Evolutionary conservation across 805 yeast species (phyloP).

Genomic region (Suhomyces vadensis): DNA sequence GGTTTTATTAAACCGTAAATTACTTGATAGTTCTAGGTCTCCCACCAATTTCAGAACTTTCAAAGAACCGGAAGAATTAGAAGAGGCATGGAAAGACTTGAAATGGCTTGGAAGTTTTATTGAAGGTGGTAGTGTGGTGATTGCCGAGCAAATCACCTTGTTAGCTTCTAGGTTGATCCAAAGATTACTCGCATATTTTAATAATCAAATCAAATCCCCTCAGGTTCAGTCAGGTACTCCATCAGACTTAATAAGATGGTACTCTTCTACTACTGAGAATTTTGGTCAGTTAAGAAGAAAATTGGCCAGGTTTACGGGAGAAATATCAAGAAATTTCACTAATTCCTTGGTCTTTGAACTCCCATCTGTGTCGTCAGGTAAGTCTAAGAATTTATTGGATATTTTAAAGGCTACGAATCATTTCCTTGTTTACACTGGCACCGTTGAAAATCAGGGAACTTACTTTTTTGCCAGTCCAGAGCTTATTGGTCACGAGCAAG

Average conservation of each 20-base stretch:
- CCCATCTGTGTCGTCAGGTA: slow-evolving; percentile 40
- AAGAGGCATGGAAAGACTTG: slow-evolving; percentile 76
- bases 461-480: slow-evolving; percentile 77
- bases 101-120: slow-evolving; percentile 75
- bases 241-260: slow-evolving; percentile 58
- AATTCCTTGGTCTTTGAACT: slow-evolving; percentile 67
- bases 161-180: slow-evolving; percentile 68
- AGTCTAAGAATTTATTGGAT: slow-evolving; percentile 53
- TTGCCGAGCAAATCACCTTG: slow-evolving; percentile 73
- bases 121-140: slow-evolving; percentile 76
- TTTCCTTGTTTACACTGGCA: slow-evolving; percentile 72
- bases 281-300: slow-evolving; percentile 79
- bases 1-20: slow-evolving; percentile 69
- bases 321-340: slow-evolving; percentile 67
- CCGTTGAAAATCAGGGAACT: slow-evolving; percentile 70
- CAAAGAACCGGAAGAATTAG: slow-evolving; percentile 89
- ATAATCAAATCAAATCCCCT: slow-evolving; percentile 62
- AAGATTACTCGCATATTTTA: slow-evolving; percentile 68
- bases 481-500: slow-evolving; percentile 42
- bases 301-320: slow-evolving; percentile 71
- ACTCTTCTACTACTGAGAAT: slow-evolving; percentile 64
- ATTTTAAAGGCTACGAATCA: slow-evolving; percentile 67
- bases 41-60: slow-evolving; percentile 71
- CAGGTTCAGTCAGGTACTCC: slow-evolving; percentile 46
- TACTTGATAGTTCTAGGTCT: slow-evolving; percentile 71